Conservation (phyloP, 2,329 filamentous ascomycete genomes). For the Curvularia sp. region DNA sequence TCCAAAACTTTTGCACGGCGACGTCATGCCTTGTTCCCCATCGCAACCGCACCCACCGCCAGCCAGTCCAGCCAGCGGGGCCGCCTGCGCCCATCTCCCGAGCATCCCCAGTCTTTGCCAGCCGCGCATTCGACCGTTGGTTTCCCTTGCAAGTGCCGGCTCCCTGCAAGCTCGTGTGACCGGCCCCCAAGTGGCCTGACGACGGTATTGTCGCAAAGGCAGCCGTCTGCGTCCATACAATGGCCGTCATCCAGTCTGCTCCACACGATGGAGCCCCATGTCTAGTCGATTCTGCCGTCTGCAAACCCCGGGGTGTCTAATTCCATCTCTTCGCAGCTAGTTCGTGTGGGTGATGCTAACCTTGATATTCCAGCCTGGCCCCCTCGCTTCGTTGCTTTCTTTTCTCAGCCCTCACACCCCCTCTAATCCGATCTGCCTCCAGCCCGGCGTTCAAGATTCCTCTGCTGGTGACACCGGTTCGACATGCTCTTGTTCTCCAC, state of each 20-base stretch:
- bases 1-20: slow-evolving; percentile 15
- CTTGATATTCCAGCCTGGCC: slow-evolving; percentile 20
- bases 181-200: slow-evolving; percentile 20
- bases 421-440: slow-evolving; percentile 5
- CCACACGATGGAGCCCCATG: slow-evolving; percentile 13
- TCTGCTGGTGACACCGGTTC: slow-evolving; percentile 23
- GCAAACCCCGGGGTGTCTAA: slow-evolving; percentile 26
- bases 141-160: slow-evolving; percentile 7
- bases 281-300: slow-evolving; percentile 20
- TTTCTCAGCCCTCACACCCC: slow-evolving; percentile 5
- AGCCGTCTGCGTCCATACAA: background rate
- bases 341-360: slow-evolving; percentile 6
- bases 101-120: background rate
- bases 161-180: slow-evolving; percentile 12
- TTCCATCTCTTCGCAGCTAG: slow-evolving; percentile 19
- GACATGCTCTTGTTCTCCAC: slow-evolving; percentile 37
- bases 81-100: background rate
- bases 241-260: background rate
- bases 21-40: slow-evolving; percentile 15
- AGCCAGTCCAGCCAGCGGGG: slow-evolving; percentile 4
- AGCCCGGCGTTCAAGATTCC: slow-evolving; percentile 9
- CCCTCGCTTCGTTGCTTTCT: slow-evolving; percentile 17
- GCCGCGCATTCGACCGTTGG: background rate
- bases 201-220: slow-evolving; percentile 13
- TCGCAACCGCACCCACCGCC: slow-evolving; percentile 6